Percentiles rank a stretch among this genome's conserved stretches.
Conservation (phyloP, 2,329 filamentous ascomycete species). For the Podosphaera leucotricha region DNA sequence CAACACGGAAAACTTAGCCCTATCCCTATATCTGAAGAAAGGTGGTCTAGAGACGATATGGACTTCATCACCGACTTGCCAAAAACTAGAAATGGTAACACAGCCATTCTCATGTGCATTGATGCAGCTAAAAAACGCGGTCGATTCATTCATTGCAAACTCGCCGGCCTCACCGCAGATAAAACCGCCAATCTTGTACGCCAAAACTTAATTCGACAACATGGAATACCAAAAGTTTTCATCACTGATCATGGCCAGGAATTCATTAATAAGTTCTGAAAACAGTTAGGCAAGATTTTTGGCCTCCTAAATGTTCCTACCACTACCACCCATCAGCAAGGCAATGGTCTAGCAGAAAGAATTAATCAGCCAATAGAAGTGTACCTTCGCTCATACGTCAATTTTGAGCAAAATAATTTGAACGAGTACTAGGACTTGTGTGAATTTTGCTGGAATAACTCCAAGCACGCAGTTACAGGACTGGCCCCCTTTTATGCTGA, state of each 20-base stretch:
- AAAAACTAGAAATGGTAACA: not conserved
- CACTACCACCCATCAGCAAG: not conserved
- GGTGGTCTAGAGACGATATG: not conserved
- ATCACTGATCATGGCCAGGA: not conserved
- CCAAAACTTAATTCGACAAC: not conserved
- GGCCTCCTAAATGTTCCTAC: not conserved
- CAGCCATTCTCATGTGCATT: not conserved
- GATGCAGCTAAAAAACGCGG: not conserved
- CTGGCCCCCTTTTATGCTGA: not conserved
- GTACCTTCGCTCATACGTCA: constrained; percentile 3
- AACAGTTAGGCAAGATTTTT: not conserved
- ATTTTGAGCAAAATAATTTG: constrained; percentile 3
- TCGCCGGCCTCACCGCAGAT: not conserved
- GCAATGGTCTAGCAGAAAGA: not conserved
- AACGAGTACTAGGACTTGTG: not conserved
- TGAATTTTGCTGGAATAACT: constrained; percentile 1
- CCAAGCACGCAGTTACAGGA: not conserved
- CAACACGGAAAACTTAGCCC: not conserved
- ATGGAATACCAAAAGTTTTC: constrained; percentile 1
- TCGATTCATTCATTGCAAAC: not conserved
- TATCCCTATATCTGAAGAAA: not conserved
- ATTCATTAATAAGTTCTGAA: not conserved
- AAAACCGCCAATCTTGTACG: not conserved
- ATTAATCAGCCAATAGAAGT: constrained; percentile 1
- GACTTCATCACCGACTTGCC: constrained; percentile 1